Percentiles rank a stretch among this genome's conserved stretches.
Evolutionary conservation across 352 stramenopile genomes (phyloP).

Genomic region (Pythium brassicae): DNA sequence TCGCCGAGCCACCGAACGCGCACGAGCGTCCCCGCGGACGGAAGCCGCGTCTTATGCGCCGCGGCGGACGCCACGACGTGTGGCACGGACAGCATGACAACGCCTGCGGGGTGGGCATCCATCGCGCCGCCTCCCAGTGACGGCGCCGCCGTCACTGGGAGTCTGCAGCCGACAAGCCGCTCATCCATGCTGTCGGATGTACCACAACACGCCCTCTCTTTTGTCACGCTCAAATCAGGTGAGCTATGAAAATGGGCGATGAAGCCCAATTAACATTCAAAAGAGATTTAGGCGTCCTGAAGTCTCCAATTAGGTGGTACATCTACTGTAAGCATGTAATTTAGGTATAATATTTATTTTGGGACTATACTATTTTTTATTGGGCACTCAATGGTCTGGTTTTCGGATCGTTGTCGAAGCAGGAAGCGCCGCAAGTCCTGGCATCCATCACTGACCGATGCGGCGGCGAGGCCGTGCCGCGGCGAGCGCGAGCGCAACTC

Average conservation of each 20-base stretch:
- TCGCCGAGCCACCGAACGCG: neutral
- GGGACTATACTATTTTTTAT: too few relatives aligned
- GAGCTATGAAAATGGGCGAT: too few relatives aligned
- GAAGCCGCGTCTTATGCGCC: neutral
- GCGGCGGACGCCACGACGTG: conserved; percentile 1
- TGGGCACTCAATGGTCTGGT: too few relatives aligned
- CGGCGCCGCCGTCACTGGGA: neutral
- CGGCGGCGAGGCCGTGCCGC: too few relatives aligned
- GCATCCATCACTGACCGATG: neutral
- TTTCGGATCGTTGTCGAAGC: too few relatives aligned
- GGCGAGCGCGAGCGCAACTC: neutral
- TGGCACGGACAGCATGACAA: conserved; percentile 3
- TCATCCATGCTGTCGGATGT: neutral
- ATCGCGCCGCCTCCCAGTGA: neutral
- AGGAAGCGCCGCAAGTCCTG: too few relatives aligned
- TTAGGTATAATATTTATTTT: too few relatives aligned
- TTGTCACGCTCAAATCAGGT: too few relatives aligned
- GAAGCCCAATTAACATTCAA: too few relatives aligned
- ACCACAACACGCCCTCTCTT: neutral
- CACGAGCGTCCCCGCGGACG: neutral
- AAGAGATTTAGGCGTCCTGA: too few relatives aligned
- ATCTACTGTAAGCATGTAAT: too few relatives aligned
- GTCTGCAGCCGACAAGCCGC: conserved; percentile 3
- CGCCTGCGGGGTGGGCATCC: neutral
- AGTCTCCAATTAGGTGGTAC: too few relatives aligned